Base-by-base conservation (phyloP, 345 rosid genomes). In the Theobroma cacao region DNA sequence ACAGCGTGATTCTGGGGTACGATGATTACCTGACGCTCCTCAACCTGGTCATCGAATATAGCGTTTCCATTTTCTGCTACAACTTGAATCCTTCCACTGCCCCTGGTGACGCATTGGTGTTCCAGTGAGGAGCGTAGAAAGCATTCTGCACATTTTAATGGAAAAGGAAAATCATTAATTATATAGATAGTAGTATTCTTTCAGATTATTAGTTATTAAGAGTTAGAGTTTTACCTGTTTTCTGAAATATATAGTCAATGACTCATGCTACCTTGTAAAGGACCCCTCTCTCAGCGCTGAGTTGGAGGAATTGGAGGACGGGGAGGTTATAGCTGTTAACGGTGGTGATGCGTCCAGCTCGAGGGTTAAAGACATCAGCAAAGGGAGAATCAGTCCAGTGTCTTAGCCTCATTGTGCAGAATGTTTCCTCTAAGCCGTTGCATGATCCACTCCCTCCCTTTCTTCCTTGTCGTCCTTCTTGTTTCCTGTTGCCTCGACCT, bases 361-460 rank as follows among this genome's bases (percentile, higher is more conserved):
- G 85, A n/a, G 93, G 89, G 86, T 88, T 89, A 72, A 82, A 93
- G 18, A 86, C 20, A 77, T 89, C 97, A 0, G 90, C 89, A 6
- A 72, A 80, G 41, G 82, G 78, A 24, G 97, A 92, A 41, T 86
- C 83, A 34, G 89, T 77, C 60, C 86, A 86, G 75, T 86, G 87
- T 45, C 36, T 84, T 17, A 91, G 48, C 79, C 84, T 88, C 52
- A 82, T 71, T 20, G 91, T 72, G 87, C 93, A 89, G 53, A 86
- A 59, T 3, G 91, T 88, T 77, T 90, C 97, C 58, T 89, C 93
- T 1, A 93, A 6, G 34, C 94, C 94, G 59, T 91, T 88, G 30
- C 24, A 0, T 41, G 48, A 22, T 40, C 81, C 72, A 10, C n/a
- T 18, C 47, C 76, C 3, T 10, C 36, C 61, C 20, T 5, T 59